A percentile compares a stretch with the other conserved stretches of the same genome.
Evolutionary conservation across 129 eudicot genomes (phyloP).

Genomic region (Sambucus nigra): DNA sequence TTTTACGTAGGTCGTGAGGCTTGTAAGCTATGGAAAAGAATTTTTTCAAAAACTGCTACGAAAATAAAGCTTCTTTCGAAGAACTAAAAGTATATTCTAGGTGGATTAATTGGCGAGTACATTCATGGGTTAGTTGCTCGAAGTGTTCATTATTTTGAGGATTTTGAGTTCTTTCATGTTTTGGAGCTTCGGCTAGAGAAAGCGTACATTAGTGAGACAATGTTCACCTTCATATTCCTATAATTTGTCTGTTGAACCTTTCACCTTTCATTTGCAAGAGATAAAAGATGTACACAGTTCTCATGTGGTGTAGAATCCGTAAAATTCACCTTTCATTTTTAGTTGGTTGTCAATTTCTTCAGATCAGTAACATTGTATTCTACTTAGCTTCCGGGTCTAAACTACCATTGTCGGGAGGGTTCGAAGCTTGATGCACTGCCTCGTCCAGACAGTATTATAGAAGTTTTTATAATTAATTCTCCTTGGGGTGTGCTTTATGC

Average conservation of each 20-base stretch:
- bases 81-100: no score
- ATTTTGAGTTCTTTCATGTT: slow-evolving; percentile 76
- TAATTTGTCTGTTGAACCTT: slow-evolving; percentile 91
- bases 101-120: no score
- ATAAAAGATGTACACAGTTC: slow-evolving; percentile 94
- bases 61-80: no score
- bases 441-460: slow-evolving; percentile 60
- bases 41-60: no score
- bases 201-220: slow-evolving; percentile 85
- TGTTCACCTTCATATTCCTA: slow-evolving; percentile 63
- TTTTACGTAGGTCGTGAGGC: no score
- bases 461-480: slow-evolving; percentile 51
- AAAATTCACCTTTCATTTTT: slow-evolving; percentile 86
- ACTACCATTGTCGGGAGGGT: slow-evolving; percentile 97
- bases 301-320: slow-evolving; percentile 96
- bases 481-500: slow-evolving; percentile 92
- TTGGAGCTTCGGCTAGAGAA: slow-evolving; percentile 87
- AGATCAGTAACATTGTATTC: slow-evolving; percentile 87
- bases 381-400: slow-evolving; percentile 93
- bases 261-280: slow-evolving; percentile 84
- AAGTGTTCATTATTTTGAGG: slow-evolving; percentile 91
- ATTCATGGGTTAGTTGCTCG: slow-evolving; percentile 96
- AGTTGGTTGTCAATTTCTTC: slow-evolving; percentile 83
- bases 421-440: slow-evolving; percentile 85
- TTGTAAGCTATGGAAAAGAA: no score